phyloP scores from a whole-genome alignment of 1,284 basidiomycete genomes.

The Naganishia liquefaciens region DNA sequence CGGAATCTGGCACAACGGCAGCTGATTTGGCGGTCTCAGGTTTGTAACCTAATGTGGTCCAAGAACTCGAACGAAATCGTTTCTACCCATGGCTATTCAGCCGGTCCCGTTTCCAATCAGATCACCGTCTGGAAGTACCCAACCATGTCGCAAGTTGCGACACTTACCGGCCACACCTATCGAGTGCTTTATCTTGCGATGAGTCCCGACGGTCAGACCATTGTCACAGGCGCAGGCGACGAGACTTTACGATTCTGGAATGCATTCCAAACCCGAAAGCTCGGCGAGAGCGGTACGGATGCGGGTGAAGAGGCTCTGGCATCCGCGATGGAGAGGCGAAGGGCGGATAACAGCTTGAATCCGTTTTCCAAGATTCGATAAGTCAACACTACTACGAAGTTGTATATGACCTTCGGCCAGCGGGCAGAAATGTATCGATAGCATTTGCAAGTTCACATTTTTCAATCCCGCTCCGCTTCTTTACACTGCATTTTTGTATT shows the following conservation, averaged over 20 bases:
- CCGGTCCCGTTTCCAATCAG: constrained; percentile 91
- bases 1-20: background rate
- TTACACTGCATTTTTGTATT: constrained; percentile 27
- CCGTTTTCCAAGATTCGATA: constrained; percentile 47
- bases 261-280: constrained; percentile 69
- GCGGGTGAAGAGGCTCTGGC: constrained; percentile 26
- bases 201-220: constrained; percentile 95
- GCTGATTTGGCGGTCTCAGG: constrained; percentile 57
- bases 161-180: constrained; percentile 89
- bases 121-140: constrained; percentile 99
- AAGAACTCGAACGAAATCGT: constrained; percentile 94
- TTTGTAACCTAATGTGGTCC: constrained; percentile 97
- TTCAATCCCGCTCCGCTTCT: background rate
- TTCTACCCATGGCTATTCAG: constrained; percentile 95
- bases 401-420: background rate
- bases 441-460: background rate
- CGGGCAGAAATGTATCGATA: constrained; percentile 4
- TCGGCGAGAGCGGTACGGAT: constrained; percentile 33
- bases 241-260: constrained; percentile 98
- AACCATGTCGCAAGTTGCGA: constrained; percentile 86
- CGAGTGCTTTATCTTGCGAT: constrained; percentile 94
- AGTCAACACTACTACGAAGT: background rate
- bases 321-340: constrained; percentile 25
- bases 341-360: constrained; percentile 39
- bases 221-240: constrained; percentile 96